A percentile compares a stretch with the other conserved stretches of the same genome.
Evolutionary conservation across 1,284 basidiomycete species (phyloP).

Genomic region (Golubevia sp.): DNA sequence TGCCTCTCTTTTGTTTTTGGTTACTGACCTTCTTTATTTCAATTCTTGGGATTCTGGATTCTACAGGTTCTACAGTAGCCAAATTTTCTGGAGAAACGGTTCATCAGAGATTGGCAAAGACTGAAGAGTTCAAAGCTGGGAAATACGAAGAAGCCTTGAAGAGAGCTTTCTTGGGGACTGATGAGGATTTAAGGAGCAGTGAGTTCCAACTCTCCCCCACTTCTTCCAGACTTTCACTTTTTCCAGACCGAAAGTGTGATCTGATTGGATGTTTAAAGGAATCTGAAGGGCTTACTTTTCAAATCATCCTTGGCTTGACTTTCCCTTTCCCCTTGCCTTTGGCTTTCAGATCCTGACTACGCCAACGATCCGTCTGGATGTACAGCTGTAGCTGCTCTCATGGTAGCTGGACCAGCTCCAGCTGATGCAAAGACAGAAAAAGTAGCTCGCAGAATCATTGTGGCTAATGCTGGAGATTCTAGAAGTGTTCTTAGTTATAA

Average conservation of each 20-base stretch:
- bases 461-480: constrained; percentile 95
- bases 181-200: constrained; percentile 90
- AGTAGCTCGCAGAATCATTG: constrained; percentile 32
- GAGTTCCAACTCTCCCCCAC: constrained; percentile 3
- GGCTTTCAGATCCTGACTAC: constrained; percentile 75
- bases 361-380: constrained; percentile 92
- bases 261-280: neutral
- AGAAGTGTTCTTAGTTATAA: constrained; percentile 84
- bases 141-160: constrained; percentile 81
- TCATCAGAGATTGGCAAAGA: constrained; percentile 76
- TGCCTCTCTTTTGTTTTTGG: no score
- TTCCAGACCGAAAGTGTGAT: no score
- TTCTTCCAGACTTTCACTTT: neutral
- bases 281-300: neutral
- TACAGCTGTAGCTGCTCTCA: constrained; percentile 82
- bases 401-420: constrained; percentile 28
- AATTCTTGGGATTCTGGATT: no score
- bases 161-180: constrained; percentile 87
- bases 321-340: constrained; percentile 7
- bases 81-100: constrained; percentile 88
- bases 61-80: constrained; percentile 88
- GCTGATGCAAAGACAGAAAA: constrained; percentile 11
- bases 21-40: no score
- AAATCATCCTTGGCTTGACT: neutral
- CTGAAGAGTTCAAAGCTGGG: constrained; percentile 74